Evolutionary conservation across 2,329 filamentous ascomycete species (phyloP), one percentile per base, ranked within the genome.

Genomic region (Sporothrix brunneoviolacea): DNA sequence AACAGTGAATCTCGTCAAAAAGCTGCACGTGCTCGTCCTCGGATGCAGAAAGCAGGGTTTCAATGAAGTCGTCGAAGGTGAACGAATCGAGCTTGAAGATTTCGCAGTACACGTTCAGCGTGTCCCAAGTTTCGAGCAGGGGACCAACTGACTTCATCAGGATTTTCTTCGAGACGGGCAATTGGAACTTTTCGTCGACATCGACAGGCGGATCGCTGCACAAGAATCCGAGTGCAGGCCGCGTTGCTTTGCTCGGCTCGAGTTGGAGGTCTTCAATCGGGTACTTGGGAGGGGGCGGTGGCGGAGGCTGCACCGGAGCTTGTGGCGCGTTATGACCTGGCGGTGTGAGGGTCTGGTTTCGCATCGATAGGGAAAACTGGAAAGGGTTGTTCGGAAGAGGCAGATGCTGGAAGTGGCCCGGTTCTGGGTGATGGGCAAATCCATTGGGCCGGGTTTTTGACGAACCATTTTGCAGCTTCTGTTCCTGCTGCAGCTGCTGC

Each of bases 91-190:
- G 76, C 61, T 88, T 82, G 63, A 95, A 95, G 16, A 96, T 85
- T 61, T 95, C 89, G 62, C 90, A 95, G 64, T 96, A 96, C n/a
- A 98, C 91, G 61, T 96, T 98, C 30, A 98, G 75, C 0, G 91
- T 96, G 60, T 96, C 90, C 93, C 93, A 98, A 0, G 88, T 88
- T 68, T 96, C 91, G 21, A 98, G 70, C 15, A 97, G 71, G 3
- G 82, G 77, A 0, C 91, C 90, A n/a, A 96, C 80, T 4, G 89
- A 91, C 59, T 86, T 82, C 81, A 91, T 93, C 18, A 83, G 71
- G 48, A 97, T 82, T 35, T 83, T 80, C 38, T 77, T 73, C 48
- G 74, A 71, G 57, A 71, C 68, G 15, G 72, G 65, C 1, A 19
- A 22, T 2, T 38, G 18, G n/a, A 70, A 64, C 50, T 67, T 68